Base-by-base conservation (phyloP, 2,329 filamentous ascomycete species). In the Calonectria multiphialidica region DNA sequence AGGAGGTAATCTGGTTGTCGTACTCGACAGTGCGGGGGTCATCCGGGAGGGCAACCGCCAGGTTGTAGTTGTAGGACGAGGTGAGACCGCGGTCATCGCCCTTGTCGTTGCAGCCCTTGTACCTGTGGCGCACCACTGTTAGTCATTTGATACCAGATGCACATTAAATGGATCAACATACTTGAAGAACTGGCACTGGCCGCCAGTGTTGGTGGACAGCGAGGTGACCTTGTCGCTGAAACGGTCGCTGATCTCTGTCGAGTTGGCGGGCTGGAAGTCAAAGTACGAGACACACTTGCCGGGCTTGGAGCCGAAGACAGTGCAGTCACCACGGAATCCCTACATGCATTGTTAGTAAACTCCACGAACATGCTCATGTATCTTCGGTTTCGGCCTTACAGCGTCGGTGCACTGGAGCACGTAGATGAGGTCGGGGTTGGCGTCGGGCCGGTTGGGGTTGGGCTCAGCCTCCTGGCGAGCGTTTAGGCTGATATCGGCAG, bases 271-370 rank as follows among this genome's bases (percentile, higher is more conserved):
- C 53, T 59, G 53, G 53, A 40, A 59, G 53, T 59, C 21, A 25
- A 59, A 59, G 53, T 59, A 59, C 21, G 53, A 59, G 35, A 59
- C 53, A 23, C 53, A 59, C 53, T 59, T 16, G 53, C 53, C 53
- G 37, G 53, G 35, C 53, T 59, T 59, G 33, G 53, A 3, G 21
- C 53, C 53, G 35, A 59, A 59, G 4, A 59, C 53, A 23, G 33
- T 37, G 21, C 53, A 59, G 53, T 59, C 33, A 25, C 53, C 53
- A 28, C 53, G 53, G 53, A 59, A 59, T 21, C 53, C 53, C 53
- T 59, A 12, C n/a, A 9, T 25, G 5, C 2, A 16, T 23, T 40
- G 53, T 59, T 21, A 59, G 53, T 3, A 4, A 15, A 23, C 18
- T 6, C 5, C 12, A 25, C 9, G 21, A 12, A 18, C 3, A 0